These are phyloP conservation scores for Aspergillus awamori DNA, from an alignment of 2,329 filamentous ascomycete genomes.

Conservation along the genomic window DNA sequence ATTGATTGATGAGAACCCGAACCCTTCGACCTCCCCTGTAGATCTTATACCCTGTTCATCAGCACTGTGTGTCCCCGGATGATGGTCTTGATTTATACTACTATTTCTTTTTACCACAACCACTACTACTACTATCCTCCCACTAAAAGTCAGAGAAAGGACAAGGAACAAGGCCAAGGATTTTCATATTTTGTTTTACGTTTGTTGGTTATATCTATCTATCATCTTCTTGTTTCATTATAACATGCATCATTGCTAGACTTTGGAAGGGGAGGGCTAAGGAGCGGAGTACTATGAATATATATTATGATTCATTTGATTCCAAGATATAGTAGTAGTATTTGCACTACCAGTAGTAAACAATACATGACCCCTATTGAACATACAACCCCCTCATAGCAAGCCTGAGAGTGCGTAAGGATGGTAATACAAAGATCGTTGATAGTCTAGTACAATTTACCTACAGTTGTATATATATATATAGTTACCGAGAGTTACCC, in stretches of 20 bases:
- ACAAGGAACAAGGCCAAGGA: not conserved
- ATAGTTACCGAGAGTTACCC: too few species aligned
- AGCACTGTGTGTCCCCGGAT: slow-evolving; percentile 5
- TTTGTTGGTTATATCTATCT: slow-evolving; percentile 3
- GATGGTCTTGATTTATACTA: slow-evolving; percentile 1
- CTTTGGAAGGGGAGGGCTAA: not conserved
- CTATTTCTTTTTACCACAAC: too few species aligned
- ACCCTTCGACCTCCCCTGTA: slow-evolving; percentile 11
- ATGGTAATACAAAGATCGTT: too few species aligned
- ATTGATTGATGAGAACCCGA: not conserved
- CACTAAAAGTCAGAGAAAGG: slow-evolving; percentile 5
- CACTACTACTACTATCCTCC: not conserved
- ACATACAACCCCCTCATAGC: too few species aligned
- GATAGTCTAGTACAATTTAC: too few species aligned
- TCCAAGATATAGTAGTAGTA: not conserved
- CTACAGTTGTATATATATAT: too few species aligned
- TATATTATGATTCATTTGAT: slow-evolving; percentile 1
- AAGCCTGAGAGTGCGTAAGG: too few species aligned
- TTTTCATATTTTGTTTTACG: slow-evolving; percentile 1
- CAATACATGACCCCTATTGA: too few species aligned
- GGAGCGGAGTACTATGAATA: not conserved
- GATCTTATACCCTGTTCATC: slow-evolving; percentile 14
- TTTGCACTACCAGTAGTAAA: too few species aligned
- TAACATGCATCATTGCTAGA: not conserved
- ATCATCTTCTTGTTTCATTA: slow-evolving; percentile 6